A percentile compares a stretch with the other conserved stretches of the same genome.
Conservation (phyloP, 1,139 yeast species). For the Yamadazyma diospyri region DNA sequence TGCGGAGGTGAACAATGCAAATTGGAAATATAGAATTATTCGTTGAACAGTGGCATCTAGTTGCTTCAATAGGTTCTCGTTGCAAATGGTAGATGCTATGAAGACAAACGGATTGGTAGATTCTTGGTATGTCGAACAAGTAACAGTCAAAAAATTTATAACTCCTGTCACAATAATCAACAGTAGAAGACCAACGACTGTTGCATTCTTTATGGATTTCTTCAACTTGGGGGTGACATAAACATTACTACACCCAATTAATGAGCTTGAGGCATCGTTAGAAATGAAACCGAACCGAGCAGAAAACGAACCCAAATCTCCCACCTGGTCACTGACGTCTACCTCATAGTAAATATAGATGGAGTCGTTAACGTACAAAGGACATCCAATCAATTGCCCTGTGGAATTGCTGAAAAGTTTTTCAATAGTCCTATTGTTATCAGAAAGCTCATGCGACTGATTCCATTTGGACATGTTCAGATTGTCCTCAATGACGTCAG, state of each 20-base stretch:
- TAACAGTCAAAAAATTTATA: slow-evolving; percentile 41
- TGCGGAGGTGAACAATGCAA: slow-evolving; percentile 55
- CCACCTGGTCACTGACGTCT: slow-evolving; percentile 29
- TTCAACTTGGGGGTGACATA: slow-evolving; percentile 49
- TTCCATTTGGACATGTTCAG: not conserved
- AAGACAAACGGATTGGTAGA: slow-evolving; percentile 55
- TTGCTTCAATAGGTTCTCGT: slow-evolving; percentile 52
- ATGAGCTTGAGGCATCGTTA: slow-evolving; percentile 28
- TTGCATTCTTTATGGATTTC: slow-evolving; percentile 27
- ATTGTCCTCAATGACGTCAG: not conserved
- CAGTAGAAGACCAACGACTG: slow-evolving; percentile 38
- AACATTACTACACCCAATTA: slow-evolving; percentile 47
- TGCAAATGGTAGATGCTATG: slow-evolving; percentile 60
- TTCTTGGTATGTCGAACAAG: slow-evolving; percentile 60
- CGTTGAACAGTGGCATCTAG: slow-evolving; percentile 54
- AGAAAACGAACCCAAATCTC: slow-evolving; percentile 41
- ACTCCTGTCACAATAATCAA: slow-evolving; percentile 41
- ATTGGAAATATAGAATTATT: slow-evolving; percentile 52
- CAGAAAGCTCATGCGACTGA: slow-evolving; percentile 9
- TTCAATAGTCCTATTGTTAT: slow-evolving; percentile 18
- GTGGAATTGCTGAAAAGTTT: slow-evolving; percentile 25
- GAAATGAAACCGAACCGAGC: slow-evolving; percentile 37
- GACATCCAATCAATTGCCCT: slow-evolving; percentile 34
- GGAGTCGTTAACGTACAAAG: slow-evolving; percentile 39
- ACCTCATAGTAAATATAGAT: slow-evolving; percentile 38